phyloP scores from a whole-genome alignment of 345 rosid genomes.

The Schrenkiella parvula region DNA sequence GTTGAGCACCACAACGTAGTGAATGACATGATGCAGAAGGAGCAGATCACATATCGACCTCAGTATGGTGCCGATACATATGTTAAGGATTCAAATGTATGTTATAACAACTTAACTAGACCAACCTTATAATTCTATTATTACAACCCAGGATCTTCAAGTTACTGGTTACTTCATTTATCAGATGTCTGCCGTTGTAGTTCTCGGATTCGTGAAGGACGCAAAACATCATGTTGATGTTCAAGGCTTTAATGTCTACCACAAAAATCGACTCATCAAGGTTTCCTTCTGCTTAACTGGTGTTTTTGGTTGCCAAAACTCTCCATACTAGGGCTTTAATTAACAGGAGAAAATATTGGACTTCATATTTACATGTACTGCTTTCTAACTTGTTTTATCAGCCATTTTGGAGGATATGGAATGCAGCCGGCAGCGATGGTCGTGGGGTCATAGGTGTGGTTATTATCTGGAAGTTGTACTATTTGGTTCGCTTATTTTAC shows the following conservation, averaged over 20 bases:
- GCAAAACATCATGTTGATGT: slow-evolving; percentile 83
- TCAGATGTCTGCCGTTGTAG: slow-evolving; percentile 76
- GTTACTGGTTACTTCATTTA: slow-evolving; percentile 24
- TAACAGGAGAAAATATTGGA: background rate
- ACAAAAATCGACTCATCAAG: slow-evolving; percentile 94
- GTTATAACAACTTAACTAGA: background rate
- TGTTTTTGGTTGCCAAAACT: background rate
- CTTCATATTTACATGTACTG: background rate
- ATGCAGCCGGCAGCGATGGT: slow-evolving; percentile 85
- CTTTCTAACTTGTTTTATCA: slow-evolving; percentile 33
- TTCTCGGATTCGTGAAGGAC: slow-evolving; percentile 93
- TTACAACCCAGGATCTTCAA: background rate
- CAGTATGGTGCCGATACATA: slow-evolving; percentile 52
- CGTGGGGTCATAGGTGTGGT: slow-evolving; percentile 86
- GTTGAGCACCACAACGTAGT: slow-evolving; percentile 93
- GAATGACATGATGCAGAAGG: slow-evolving; percentile 92
- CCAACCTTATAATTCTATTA: background rate
- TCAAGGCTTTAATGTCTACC: slow-evolving; percentile 94
- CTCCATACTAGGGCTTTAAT: background rate
- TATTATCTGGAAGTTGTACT: slow-evolving; percentile 3
- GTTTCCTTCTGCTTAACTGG: slow-evolving; percentile 35
- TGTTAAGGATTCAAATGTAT: slow-evolving; percentile 47
- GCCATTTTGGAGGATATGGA: slow-evolving; percentile 99
- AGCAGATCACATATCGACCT: slow-evolving; percentile 77
- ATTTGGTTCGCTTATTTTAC: background rate